phyloP scores from a whole-genome alignment of 176 grass and related monocot genomes.

The Saccharum officinarum region DNA sequence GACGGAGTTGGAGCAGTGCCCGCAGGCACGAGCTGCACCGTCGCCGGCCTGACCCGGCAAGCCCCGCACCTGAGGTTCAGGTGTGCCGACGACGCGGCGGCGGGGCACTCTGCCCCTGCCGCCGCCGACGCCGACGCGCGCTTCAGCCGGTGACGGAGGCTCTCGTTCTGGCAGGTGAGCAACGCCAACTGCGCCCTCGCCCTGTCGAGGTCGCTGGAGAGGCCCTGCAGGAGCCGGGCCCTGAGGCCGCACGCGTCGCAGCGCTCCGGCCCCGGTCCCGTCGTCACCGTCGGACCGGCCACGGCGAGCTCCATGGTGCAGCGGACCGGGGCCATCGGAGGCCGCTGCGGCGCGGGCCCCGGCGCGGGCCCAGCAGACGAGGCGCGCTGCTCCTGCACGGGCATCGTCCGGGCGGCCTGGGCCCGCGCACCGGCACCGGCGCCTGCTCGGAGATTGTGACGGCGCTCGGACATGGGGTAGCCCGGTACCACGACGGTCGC shows the following conservation, averaged over 20 bases:
- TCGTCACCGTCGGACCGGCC: not conserved
- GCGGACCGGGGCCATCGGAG: not conserved
- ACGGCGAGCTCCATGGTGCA: not conserved
- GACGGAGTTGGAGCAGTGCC: not conserved
- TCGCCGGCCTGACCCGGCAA: not conserved
- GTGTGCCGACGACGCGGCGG: not conserved
- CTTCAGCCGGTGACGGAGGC: slow-evolving; percentile 12
- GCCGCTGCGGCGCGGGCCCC: not conserved
- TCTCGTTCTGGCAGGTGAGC: slow-evolving; percentile 29
- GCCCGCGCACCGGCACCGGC: not conserved
- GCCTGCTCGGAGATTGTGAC: not conserved
- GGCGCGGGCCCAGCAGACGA: too few relatives aligned
- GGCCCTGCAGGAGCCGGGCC: not conserved
- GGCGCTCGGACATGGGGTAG: not conserved
- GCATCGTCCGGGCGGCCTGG: not conserved
- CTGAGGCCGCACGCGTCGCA: slow-evolving; percentile 8
- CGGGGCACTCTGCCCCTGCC: too few relatives aligned
- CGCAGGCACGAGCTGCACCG: not conserved
- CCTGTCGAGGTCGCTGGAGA: not conserved
- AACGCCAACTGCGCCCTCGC: not conserved
- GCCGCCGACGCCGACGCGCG: not conserved
- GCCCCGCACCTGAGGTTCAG: not conserved
- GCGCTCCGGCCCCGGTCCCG: not conserved
- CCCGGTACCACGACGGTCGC: not conserved
- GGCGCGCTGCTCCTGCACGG: not conserved